Evolutionary conservation across 140 eudicot genomes (phyloP).

Genomic region (Senecio squalidus): DNA sequence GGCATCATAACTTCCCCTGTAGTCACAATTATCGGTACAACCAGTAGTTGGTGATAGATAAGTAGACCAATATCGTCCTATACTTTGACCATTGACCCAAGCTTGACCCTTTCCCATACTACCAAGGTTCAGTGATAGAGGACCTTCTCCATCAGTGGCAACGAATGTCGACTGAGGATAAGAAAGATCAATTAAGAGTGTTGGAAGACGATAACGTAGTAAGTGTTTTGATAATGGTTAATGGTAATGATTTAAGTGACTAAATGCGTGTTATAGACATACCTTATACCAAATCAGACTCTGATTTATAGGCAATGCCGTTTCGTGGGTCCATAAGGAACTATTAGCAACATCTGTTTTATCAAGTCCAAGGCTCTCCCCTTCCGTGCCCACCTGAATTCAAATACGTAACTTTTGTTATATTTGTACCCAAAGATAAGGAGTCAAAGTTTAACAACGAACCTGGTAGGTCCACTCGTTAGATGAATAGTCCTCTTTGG

Average conservation of each 20-base stretch:
- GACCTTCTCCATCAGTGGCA: slow-evolving; percentile 71
- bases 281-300: slow-evolving; percentile 84
- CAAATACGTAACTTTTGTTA: background rate
- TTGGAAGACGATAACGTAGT: background rate
- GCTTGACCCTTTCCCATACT: slow-evolving; percentile 91
- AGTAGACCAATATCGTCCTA: slow-evolving; percentile 76
- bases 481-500: slow-evolving; percentile 44
- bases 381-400: slow-evolving; percentile 77
- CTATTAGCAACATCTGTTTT: slow-evolving; percentile 55
- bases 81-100: slow-evolving; percentile 69
- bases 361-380: slow-evolving; percentile 65
- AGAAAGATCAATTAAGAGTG: background rate
- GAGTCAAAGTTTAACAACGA: background rate
- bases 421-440: background rate
- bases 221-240: no score
- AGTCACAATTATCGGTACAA: slow-evolving; percentile 55
- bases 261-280: background rate
- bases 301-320: slow-evolving; percentile 36
- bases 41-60: slow-evolving; percentile 73
- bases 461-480: slow-evolving; percentile 77
- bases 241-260: background rate
- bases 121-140: slow-evolving; percentile 57
- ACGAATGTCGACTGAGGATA: slow-evolving; percentile 42
- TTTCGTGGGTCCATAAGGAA: slow-evolving; percentile 56
- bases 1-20: slow-evolving; percentile 63